Evolutionary conservation across 129 eudicot species (phyloP).

Genomic region (Deinandra increscens): DNA sequence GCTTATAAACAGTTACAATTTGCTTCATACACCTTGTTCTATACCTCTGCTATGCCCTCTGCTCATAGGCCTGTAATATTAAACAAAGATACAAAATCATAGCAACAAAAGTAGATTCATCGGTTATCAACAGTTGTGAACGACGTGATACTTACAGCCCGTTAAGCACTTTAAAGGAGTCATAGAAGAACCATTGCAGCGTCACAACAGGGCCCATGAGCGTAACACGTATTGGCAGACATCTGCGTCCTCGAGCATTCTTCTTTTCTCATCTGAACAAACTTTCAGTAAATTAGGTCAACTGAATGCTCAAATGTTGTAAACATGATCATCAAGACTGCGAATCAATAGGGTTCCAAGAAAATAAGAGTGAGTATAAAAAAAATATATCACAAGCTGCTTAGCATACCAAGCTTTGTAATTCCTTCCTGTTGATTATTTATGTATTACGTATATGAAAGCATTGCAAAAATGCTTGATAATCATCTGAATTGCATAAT

Average conservation of each 20-base stretch:
- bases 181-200: slow-evolving; percentile 89
- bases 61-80: slow-evolving; percentile 64
- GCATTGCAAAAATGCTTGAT: no score
- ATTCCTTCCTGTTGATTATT: no score
- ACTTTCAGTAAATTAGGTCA: slow-evolving; percentile 53
- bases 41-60: slow-evolving; percentile 60
- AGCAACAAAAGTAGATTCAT: not conserved
- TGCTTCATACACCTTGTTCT: slow-evolving; percentile 30
- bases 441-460: no score
- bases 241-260: slow-evolving; percentile 76
- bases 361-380: no score
- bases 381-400: no score
- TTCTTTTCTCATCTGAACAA: slow-evolving; percentile 61
- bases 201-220: slow-evolving; percentile 89
- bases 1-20: not conserved
- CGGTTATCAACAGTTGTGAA: not conserved
- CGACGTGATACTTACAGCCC: slow-evolving; percentile 69
- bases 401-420: no score
- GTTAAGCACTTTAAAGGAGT: slow-evolving; percentile 70
- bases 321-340: slow-evolving; percentile 94
- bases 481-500: no score
- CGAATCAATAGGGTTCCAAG: no score
- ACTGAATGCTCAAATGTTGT: slow-evolving; percentile 94
- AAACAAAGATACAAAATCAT: not conserved
- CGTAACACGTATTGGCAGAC: slow-evolving; percentile 76